phyloP scores from a whole-genome alignment of 768 basidiomycete genomes.

The Pisolithus sp. region DNA sequence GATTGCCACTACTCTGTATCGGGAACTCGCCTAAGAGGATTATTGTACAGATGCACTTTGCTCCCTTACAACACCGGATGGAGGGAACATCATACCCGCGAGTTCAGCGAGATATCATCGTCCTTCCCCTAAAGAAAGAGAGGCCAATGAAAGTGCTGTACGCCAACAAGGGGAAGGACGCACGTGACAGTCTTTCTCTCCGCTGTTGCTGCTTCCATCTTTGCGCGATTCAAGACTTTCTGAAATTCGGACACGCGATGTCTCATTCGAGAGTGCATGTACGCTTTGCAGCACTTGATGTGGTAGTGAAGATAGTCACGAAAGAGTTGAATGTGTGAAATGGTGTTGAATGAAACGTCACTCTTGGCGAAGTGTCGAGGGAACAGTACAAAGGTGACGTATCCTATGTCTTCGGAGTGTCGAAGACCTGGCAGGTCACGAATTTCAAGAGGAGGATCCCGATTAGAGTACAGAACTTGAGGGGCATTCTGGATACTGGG shows the following conservation, averaged over 20 bases:
- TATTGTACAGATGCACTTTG: too few species aligned
- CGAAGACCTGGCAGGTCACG: constrained; percentile 77
- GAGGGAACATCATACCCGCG: not conserved
- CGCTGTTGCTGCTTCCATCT: constrained; percentile 76
- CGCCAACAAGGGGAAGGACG: constrained; percentile 7
- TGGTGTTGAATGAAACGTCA: constrained; percentile 63
- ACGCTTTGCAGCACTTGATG: constrained; percentile 97
- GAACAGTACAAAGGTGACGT: constrained; percentile 96
- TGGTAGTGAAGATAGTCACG: constrained; percentile 99
- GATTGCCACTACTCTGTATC: too few species aligned
- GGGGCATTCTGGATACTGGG: constrained; percentile 95
- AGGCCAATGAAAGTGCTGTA: constrained; percentile 7
- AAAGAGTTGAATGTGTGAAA: constrained; percentile 95
- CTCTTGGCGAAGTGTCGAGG: constrained; percentile 88
- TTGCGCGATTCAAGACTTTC: constrained; percentile 92
- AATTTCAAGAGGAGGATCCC: constrained; percentile 96
- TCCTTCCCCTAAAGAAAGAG: constrained; percentile 42
- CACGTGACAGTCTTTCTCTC: constrained; percentile 92
- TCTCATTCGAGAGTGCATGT: constrained; percentile 98
- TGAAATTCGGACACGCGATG: constrained; percentile 92
- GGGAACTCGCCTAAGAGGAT: too few species aligned
- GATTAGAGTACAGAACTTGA: constrained; percentile 90
- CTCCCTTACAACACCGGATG: not conserved
- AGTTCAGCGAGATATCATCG: constrained; percentile 45
- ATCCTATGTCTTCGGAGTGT: constrained; percentile 84